Evolutionary conservation across 169 alveolate genomes (phyloP), one percentile per base, ranked within the genome.

Genomic region (Plasmodium chabaudi): DNA sequence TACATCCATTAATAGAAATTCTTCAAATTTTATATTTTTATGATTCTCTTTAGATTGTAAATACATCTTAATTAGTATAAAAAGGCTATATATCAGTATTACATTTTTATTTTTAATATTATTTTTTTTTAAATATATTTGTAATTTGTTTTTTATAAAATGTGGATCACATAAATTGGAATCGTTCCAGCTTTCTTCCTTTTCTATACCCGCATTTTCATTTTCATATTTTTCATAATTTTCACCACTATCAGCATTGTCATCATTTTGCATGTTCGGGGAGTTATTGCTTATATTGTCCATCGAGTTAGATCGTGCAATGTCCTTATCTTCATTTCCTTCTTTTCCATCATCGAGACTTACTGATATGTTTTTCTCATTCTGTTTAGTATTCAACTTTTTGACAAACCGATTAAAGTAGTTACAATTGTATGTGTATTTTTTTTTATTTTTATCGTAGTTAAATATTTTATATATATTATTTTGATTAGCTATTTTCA

Each of bases 1-100:
- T 55, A 82, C 23, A 82, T 82, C 72, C 84, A 82, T 55, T n/a
- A 39, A 42, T 21, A 82, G n/a, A 51, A 82, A 82, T 42, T 82
- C 44, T 1, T 82, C 84, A 5, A 82, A 82, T n/a, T 82, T 82
- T n/a, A 82, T 17, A 82, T 67, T 82, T 56, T 55, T 65, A 21
- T 67, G 23, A 55, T 82, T 82, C 13, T 82, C 90, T 61, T 82
- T 82, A 53, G 84, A 82, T 23, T 67, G 4, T 5, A 65, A 23
- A 49, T 82, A 82, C 61, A 67, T 47, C 57, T 82, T 82, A 19
- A 82, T 67, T 42, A 82, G 63, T 13, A 42, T 56, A 51, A 82
- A 82, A 25, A 82, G 55, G 25, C 90, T 82, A 61, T 82, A 82
- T 21, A 82, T 59, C 13, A 82, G 42, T 19, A 82, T 56, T 12